Evolutionary conservation across 208 protist genomes (phyloP).

Genomic region (Acanthamoeba polyphaga): DNA sequence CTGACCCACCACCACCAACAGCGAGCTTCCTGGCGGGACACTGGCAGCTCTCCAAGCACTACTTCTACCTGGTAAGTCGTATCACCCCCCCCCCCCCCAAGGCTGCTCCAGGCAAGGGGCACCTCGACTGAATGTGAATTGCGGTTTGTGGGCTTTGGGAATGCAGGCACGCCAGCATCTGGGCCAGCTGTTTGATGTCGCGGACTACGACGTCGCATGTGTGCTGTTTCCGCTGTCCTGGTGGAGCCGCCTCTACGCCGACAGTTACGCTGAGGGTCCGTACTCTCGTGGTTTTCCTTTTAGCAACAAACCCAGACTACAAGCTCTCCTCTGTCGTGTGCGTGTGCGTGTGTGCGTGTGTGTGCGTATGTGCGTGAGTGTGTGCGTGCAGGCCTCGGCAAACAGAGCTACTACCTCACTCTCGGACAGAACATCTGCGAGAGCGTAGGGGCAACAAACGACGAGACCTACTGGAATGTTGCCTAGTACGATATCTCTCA

Average conservation of each 20-base stretch:
- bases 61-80: background rate
- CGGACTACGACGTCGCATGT: conserved; percentile 46
- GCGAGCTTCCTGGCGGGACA: conserved; percentile 1
- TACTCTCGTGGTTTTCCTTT: no score
- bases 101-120: no score
- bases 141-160: no score
- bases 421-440: background rate
- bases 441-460: background rate
- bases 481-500: no score
- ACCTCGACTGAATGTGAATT: no score
- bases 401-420: conserved; percentile 4
- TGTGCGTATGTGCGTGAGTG: no score
- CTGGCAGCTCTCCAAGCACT: background rate
- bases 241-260: background rate
- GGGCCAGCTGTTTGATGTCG: background rate
- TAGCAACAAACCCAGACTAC: no score
- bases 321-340: no score
- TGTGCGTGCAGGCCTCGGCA: background rate
- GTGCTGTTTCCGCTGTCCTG: background rate
- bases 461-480: background rate
- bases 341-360: no score
- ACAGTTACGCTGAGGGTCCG: background rate
- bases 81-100: background rate
- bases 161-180: background rate
- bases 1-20: background rate